A percentile compares a stretch with the other conserved stretches of the same genome.
Conservation (phyloP, 345 rosid species). For the Ricinus communis region DNA sequence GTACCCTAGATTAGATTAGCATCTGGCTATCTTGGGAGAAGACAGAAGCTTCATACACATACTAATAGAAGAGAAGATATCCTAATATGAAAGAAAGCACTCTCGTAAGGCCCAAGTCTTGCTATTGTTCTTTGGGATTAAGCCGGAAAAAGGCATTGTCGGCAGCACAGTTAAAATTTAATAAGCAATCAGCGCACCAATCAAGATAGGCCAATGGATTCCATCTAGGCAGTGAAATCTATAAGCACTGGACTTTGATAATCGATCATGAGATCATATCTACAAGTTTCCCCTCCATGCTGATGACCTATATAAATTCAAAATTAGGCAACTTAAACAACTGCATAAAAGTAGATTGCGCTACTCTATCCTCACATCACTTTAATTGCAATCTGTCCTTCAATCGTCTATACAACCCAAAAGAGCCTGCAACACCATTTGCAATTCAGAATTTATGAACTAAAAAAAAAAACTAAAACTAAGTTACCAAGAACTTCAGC, state of each 20-base stretch:
- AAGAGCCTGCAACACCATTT: constrained; percentile 51
- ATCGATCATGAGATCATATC: constrained; percentile 6
- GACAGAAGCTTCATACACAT: constrained; percentile 16
- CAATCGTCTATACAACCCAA: constrained; percentile 38
- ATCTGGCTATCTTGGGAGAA: neutral
- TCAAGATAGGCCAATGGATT: constrained; percentile 13
- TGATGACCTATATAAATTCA: constrained; percentile 18
- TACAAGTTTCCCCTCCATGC: constrained; percentile 22
- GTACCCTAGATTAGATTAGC: constrained; percentile 14
- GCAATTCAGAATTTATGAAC: constrained; percentile 37
- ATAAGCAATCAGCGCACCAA: constrained; percentile 3
- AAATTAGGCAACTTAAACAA: constrained; percentile 20
- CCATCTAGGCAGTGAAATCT: constrained; percentile 21
- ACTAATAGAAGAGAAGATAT: constrained; percentile 13
- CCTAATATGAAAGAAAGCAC: constrained; percentile 13
- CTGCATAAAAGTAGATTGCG: constrained; percentile 32
- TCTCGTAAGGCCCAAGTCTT: constrained; percentile 17
- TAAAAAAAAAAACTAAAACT: constrained; percentile 22
- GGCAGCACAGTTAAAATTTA: constrained; percentile 8
- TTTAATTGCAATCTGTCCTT: constrained; percentile 41
- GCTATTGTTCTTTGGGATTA: constrained; percentile 15
- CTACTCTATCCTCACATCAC: constrained; percentile 27
- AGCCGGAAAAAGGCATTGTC: constrained; percentile 14
- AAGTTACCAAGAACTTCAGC: constrained; percentile 28
- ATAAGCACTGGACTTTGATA: constrained; percentile 15